Percentiles rank a stretch among this genome's conserved stretches.
phyloP scores from a whole-genome alignment of 2,329 filamentous ascomycete species.

The Aureobasidium vineae region DNA sequence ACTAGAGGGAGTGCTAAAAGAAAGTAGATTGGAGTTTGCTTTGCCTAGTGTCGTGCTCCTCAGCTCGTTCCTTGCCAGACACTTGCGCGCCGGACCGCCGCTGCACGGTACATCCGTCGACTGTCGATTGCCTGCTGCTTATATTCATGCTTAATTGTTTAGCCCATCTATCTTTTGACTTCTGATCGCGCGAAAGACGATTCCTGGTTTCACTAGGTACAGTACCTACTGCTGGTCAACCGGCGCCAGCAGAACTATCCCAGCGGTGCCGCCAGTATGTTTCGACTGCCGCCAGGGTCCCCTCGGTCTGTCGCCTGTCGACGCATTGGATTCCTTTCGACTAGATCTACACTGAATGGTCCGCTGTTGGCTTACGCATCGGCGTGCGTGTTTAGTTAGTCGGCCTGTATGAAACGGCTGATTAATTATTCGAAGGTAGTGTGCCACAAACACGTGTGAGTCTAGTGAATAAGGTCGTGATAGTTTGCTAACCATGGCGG shows the following conservation, averaged over 20 bases:
- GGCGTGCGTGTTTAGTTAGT: constrained; percentile 2
- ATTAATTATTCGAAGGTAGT: neutral
- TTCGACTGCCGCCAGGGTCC: neutral
- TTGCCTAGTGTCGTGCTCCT: constrained; percentile 20
- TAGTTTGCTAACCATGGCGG: constrained; percentile 16
- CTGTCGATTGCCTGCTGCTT: constrained; percentile 16
- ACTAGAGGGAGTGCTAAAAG: constrained; percentile 20
- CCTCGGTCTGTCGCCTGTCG: neutral
- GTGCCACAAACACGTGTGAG: neutral
- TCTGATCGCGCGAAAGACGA: constrained; percentile 14
- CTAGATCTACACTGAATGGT: constrained; percentile 8
- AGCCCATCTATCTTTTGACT: constrained; percentile 15
- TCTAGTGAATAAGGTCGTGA: constrained; percentile 17
- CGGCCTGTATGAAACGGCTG: constrained; percentile 2
- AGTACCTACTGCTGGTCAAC: constrained; percentile 19
- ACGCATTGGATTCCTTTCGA: constrained; percentile 10
- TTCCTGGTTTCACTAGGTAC: constrained; percentile 5
- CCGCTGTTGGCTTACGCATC: constrained; percentile 20
- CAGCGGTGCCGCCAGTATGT: neutral
- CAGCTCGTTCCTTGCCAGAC: constrained; percentile 22
- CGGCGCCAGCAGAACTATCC: constrained; percentile 1
- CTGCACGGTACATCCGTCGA: constrained; percentile 17
- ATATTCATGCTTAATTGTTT: constrained; percentile 23
- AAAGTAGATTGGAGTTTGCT: constrained; percentile 25
- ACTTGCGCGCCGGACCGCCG: constrained; percentile 23